Conservation (phyloP, 2,329 filamentous ascomycete species). For the Penicillium concentricum region DNA sequence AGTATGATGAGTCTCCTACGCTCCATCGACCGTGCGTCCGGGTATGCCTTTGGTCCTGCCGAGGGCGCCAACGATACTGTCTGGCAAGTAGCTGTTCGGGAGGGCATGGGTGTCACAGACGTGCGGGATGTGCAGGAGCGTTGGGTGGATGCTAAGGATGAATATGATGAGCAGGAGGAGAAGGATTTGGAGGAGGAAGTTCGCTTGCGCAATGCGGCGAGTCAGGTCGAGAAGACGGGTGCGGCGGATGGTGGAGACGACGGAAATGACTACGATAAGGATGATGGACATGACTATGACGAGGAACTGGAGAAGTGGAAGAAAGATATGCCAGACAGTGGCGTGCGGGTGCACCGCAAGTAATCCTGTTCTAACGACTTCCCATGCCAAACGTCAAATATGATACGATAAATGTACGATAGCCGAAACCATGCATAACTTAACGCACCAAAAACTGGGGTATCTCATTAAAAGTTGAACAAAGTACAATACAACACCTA, state of each 20-base stretch:
- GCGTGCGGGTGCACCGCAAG: slow-evolving; percentile 71
- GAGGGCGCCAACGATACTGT: slow-evolving; percentile 93
- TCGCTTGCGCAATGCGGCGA: slow-evolving; percentile 47
- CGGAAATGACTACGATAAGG: slow-evolving; percentile 42
- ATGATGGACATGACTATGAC: slow-evolving; percentile 15
- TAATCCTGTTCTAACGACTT: slow-evolving; percentile 38
- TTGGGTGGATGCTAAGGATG: slow-evolving; percentile 89
- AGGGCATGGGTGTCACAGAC: slow-evolving; percentile 68
- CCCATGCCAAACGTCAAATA: neutral
- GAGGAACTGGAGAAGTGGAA: slow-evolving; percentile 29
- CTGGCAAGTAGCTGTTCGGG: slow-evolving; percentile 94
- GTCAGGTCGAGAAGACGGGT: slow-evolving; percentile 21
- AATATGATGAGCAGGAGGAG: slow-evolving; percentile 77
- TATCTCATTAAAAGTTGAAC: slow-evolving; percentile 11
- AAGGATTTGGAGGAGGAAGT: slow-evolving; percentile 74
- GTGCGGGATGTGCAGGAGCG: slow-evolving; percentile 89
- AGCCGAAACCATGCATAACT: neutral
- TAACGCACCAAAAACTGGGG: neutral
- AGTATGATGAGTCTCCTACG: slow-evolving; percentile 92
- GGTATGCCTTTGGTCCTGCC: slow-evolving; percentile 86
- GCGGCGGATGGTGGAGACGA: slow-evolving; percentile 32
- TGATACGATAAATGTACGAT: slow-evolving; percentile 20
- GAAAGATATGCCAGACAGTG: slow-evolving; percentile 55
- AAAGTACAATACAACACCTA: neutral
- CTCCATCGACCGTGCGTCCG: slow-evolving; percentile 86